Evolutionary conservation across 2,329 filamentous ascomycete genomes (phyloP), one percentile per base, ranked within the genome.

Genomic region (Neonectria punicea): DNA sequence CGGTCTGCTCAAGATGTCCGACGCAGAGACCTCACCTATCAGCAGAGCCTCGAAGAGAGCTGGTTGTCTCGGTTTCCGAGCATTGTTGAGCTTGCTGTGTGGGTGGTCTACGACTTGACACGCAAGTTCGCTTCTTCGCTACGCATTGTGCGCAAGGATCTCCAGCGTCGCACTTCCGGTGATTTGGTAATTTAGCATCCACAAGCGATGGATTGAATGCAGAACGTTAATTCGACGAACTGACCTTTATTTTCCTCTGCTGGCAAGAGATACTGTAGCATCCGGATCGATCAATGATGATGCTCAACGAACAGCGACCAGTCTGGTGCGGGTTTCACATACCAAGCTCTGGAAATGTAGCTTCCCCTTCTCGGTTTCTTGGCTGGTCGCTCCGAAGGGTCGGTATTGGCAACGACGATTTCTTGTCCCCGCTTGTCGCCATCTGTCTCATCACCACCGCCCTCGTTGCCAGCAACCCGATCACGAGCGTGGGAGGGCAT

Each of bases 71-170:
- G 3, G 44, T 46, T 14, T 46, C 44, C 4, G 53, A 22, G 7
- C 18, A 34, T 7, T 68, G 63, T 46, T 11, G 44, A 22, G 44
- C 11, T 13, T 65, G 30, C 8, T 34, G 60, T 22, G 25, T 53
- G 7, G 39, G 20, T 25, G 57, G 53, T 62, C 63, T 61, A 9
- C 53, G 46, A 11, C 46, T 55, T n/a, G 67, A 55, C 9, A 57
- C 36, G 34, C 67, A 68, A 20, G 46, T 28, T 6, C 56, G 61
- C 14, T 68, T 55, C 44, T 66, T 68, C 5, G 63, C 51, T 2
- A 68, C 22, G 16, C 67, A 70, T 58, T 63, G 67, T 5, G 53
- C 53, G 14, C 67, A 70, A 18, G 67, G 67, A 34, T 68, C 67
- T 39, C 66, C 67, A n/a, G 60, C 67, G 5, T 70, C 66, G 39